Conservation (phyloP, 2,329 filamentous ascomycete species). For the Xylaria sp. region DNA sequence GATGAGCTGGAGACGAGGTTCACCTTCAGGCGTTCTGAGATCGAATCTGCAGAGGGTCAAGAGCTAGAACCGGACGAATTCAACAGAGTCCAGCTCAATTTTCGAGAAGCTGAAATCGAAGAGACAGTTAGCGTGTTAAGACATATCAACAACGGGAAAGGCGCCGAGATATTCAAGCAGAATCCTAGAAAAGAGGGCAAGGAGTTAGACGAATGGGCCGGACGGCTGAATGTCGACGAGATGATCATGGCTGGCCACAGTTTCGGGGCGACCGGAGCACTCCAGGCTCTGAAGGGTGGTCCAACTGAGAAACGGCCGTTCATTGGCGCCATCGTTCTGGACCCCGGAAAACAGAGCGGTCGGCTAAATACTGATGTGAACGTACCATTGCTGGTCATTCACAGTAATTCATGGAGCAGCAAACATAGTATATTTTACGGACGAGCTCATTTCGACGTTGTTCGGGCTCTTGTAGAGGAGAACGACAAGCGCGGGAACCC, state of each 20-base stretch:
- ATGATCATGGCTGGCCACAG: constrained; percentile 72
- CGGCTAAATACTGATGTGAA: constrained; percentile 68
- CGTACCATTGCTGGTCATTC: constrained; percentile 69
- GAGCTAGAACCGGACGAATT: constrained; percentile 50
- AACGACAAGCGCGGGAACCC: constrained; percentile 57
- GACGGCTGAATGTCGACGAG: constrained; percentile 64
- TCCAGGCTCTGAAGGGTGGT: constrained; percentile 67
- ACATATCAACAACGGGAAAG: constrained; percentile 55
- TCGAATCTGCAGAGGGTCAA: constrained; percentile 49
- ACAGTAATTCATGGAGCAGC: constrained; percentile 73
- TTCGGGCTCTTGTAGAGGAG: constrained; percentile 64
- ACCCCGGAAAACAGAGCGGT: constrained; percentile 73
- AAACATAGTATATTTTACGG: constrained; percentile 68
- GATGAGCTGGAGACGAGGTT: constrained; percentile 48
- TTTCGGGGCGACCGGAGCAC: constrained; percentile 72
- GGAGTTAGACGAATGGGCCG: constrained; percentile 61
- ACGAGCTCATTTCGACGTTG: constrained; percentile 71
- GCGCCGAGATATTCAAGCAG: constrained; percentile 48
- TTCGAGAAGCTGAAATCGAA: constrained; percentile 63
- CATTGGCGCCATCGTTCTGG: constrained; percentile 69
- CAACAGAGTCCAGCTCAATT: constrained; percentile 60
- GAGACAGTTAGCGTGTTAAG: constrained; percentile 56
- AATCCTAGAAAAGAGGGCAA: constrained; percentile 62
- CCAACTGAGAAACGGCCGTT: constrained; percentile 58
- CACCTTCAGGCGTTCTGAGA: constrained; percentile 52